These are phyloP conservation scores for Crithidia brevicula DNA, from an alignment of 208 protist genomes.

Conservation along the genomic window DNA sequence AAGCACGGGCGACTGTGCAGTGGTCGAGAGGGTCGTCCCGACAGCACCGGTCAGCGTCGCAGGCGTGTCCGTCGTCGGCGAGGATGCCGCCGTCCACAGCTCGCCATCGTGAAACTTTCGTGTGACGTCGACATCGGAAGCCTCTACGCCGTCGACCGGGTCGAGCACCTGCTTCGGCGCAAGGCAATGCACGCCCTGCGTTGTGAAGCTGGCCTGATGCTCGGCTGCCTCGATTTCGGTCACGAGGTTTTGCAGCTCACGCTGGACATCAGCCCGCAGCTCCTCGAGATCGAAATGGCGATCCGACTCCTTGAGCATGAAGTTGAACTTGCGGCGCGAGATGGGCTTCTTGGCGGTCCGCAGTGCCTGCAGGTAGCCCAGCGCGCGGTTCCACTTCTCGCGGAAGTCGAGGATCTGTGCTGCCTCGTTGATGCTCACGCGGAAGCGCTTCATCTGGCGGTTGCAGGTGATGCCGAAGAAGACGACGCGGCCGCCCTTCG, in stretches of 20 bases:
- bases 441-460: conserved; percentile 86
- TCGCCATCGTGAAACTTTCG: conserved; percentile 63
- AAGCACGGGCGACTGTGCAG: conserved; percentile 7
- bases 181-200: conserved; percentile 65
- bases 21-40: not conserved
- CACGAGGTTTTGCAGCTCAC: conserved; percentile 68
- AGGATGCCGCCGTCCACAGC: conserved; percentile 31
- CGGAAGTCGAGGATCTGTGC: conserved; percentile 86
- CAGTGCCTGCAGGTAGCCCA: conserved; percentile 80
- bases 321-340: conserved; percentile 66
- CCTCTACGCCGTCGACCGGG: conserved; percentile 36
- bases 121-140: conserved; percentile 71
- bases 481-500: conserved; percentile 54
- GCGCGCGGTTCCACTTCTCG: conserved; percentile 61
- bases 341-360: conserved; percentile 66
- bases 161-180: conserved; percentile 43
- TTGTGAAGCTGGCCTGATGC: conserved; percentile 84
- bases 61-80: conserved; percentile 21
- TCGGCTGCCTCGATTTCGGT: conserved; percentile 80
- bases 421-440: conserved; percentile 70
- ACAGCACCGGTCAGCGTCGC: conserved; percentile 13
- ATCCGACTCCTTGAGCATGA: conserved; percentile 74
- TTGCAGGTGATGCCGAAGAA: conserved; percentile 90
- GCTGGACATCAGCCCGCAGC: conserved; percentile 62
- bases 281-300: conserved; percentile 70